phyloP scores from a whole-genome alignment of 164 flowering plant genomes.

The Houttuynia cordata region DNA sequence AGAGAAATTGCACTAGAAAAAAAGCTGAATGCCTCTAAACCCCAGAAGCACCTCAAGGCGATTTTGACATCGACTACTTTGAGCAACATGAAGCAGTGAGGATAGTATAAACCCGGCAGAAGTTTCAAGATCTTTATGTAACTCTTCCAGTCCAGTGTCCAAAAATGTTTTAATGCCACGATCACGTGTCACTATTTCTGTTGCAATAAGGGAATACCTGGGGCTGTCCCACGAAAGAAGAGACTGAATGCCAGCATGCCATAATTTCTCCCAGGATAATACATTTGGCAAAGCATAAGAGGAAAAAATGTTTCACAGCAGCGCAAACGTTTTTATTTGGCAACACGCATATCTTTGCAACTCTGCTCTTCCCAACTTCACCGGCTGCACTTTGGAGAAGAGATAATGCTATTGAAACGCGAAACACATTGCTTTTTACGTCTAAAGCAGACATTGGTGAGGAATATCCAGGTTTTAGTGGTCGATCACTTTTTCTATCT shows the following conservation, averaged over 20 bases:
- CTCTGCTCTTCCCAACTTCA: conserved; percentile 28
- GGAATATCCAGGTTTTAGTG: conserved; percentile 12
- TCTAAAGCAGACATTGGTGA: conserved; percentile 12
- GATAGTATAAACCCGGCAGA: conserved; percentile 52
- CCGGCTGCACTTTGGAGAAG: conserved; percentile 47
- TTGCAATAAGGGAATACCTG: conserved; percentile 69
- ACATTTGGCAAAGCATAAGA: conserved; percentile 46
- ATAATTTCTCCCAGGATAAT: conserved; percentile 41
- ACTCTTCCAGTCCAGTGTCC: conserved; percentile 28
- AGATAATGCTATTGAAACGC: conserved; percentile 37
- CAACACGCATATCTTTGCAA: conserved; percentile 23
- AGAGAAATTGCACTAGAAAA: conserved; percentile 52
- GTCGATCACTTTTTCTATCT: conserved; percentile 7
- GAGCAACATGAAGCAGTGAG: conserved; percentile 48
- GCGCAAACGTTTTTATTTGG: conserved; percentile 15
- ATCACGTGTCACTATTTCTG: conserved; percentile 75
- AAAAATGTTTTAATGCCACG: conserved; percentile 28
- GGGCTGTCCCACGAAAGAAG: conserved; percentile 81
- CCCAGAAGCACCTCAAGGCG: conserved; percentile 48
- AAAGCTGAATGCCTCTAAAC: conserved; percentile 58
- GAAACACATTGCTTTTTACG: conserved; percentile 9
- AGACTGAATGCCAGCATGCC: conserved; percentile 29
- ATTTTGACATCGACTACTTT: conserved; percentile 33
- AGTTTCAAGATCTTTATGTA: conserved; percentile 56
- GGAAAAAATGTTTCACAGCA: conserved; percentile 38